phyloP scores from a whole-genome alignment of 2,329 filamentous ascomycete genomes.

The Pseudogymnoascus sp. region DNA sequence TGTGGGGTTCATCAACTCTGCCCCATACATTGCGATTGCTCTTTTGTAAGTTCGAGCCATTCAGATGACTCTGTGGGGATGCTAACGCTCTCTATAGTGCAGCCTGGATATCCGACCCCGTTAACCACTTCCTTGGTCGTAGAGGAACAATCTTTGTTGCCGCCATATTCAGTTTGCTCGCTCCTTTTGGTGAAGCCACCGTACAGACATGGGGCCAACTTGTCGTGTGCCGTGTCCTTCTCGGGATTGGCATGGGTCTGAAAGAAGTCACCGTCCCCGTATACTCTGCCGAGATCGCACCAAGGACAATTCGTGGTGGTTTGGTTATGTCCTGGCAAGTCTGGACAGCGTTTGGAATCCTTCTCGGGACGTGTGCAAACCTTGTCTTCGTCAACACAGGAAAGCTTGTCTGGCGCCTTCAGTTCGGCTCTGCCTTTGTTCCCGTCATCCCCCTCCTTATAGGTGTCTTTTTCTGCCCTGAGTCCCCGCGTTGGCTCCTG shows the following conservation, averaged over 20 bases:
- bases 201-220: constrained; percentile 53
- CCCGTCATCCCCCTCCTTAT: constrained; percentile 49
- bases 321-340: constrained; percentile 81
- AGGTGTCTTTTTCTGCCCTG: constrained; percentile 58
- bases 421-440: constrained; percentile 58
- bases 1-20: constrained; percentile 51
- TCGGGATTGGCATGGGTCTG: constrained; percentile 55
- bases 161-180: constrained; percentile 47
- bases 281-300: constrained; percentile 47
- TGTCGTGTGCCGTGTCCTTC: constrained; percentile 44
- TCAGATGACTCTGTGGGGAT: constrained; percentile 13
- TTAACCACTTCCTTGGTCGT: constrained; percentile 57
- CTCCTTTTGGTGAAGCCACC: constrained; percentile 52
- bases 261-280: constrained; percentile 42
- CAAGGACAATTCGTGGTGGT: constrained; percentile 46
- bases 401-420: constrained; percentile 52
- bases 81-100: constrained; percentile 40
- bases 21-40: constrained; percentile 42
- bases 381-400: constrained; percentile 46
- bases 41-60: constrained; percentile 27
- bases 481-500: constrained; percentile 58
- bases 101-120: constrained; percentile 60
- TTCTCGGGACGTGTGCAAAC: constrained; percentile 36
- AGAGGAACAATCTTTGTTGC: constrained; percentile 68
- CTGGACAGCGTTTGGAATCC: constrained; percentile 57